Percentiles rank a stretch among this genome's conserved stretches.
These are phyloP conservation scores for Hydrangea macrophylla DNA, from an alignment of 148 eudicot genomes.

Conservation along the genomic window DNA sequence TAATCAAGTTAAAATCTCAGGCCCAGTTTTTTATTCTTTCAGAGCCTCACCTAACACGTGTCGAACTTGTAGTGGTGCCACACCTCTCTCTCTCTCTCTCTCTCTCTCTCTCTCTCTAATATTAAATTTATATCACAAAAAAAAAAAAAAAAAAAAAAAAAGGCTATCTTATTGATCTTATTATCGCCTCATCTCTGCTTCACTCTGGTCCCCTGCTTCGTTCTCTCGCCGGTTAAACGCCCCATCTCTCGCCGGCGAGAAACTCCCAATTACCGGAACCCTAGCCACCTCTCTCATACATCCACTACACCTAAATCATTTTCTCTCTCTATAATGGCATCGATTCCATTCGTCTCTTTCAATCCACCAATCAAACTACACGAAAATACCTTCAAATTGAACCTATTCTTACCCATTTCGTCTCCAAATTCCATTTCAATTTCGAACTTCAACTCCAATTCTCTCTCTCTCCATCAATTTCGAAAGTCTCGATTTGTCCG, in stretches of 20 bases:
- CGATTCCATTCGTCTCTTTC: conserved; percentile 21
- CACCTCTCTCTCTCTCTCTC: no score
- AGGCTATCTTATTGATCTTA: no score
- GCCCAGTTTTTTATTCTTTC: no score
- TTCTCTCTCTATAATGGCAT: conserved; percentile 22
- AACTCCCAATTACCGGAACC: not conserved
- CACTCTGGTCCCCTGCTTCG: conserved; percentile 11
- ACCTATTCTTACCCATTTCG: not conserved
- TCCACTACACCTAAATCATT: not conserved
- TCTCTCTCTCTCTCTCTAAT: not conserved
- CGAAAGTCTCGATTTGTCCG: conserved; percentile 1
- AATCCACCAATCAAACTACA: conserved; percentile 26
- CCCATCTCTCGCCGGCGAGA: conserved; percentile 17
- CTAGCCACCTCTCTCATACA: not conserved
- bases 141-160: no score
- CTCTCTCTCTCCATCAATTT: conserved; percentile 3
- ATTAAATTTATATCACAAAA: no score
- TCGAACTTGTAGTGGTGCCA: no score
- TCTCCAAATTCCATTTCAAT: not conserved
- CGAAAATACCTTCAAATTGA: conserved; percentile 18
- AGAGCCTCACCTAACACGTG: no score
- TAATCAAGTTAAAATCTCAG: no score
- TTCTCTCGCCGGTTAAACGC: conserved; percentile 14
- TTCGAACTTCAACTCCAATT: conserved; percentile 6
- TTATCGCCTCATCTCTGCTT: conserved; percentile 5